A percentile compares a stretch with the other conserved stretches of the same genome.
phyloP scores from a whole-genome alignment of 495 filamentous ascomycete genomes.

The Hypoxylon cercidicola region DNA sequence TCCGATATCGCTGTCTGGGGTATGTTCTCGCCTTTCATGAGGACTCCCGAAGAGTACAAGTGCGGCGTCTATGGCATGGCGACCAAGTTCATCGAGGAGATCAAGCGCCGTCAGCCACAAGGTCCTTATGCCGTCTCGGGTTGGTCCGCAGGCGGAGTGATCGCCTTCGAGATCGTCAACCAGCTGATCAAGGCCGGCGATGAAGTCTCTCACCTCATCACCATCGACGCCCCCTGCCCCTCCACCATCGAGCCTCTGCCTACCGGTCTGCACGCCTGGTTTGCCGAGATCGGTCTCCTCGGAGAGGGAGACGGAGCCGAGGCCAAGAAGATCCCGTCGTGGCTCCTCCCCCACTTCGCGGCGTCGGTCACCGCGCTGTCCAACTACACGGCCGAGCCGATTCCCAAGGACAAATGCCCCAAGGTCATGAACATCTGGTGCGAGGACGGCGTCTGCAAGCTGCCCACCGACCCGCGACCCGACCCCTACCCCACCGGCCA shows the following conservation, averaged over 20 bases:
- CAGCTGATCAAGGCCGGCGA: constrained; percentile 76
- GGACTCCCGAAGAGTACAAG: constrained; percentile 64
- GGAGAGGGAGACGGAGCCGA: constrained; percentile 64
- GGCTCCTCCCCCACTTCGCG: constrained; percentile 87
- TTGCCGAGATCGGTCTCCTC: constrained; percentile 81
- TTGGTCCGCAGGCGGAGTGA: constrained; percentile 90
- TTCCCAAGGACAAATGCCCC: constrained; percentile 63
- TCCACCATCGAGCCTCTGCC: constrained; percentile 82
- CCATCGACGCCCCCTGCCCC: constrained; percentile 86
- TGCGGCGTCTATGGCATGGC: constrained; percentile 67
- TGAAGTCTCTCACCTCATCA: constrained; percentile 75
- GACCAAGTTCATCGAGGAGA: constrained; percentile 67
- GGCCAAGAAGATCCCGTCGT: constrained; percentile 70
- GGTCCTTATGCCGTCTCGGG: constrained; percentile 78
- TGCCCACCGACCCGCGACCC: constrained; percentile 73
- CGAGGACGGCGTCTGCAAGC: constrained; percentile 80
- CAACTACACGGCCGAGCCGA: constrained; percentile 72
- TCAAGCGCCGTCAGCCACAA: constrained; percentile 68
- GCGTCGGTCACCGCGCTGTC: constrained; percentile 79
- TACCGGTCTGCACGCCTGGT: constrained; percentile 78
- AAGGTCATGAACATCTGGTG: constrained; percentile 81
- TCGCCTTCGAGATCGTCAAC: constrained; percentile 84
- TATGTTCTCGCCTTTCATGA: constrained; percentile 73
- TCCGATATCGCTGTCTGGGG: constrained; percentile 67
- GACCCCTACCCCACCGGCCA: constrained; percentile 76